Conservation (phyloP, 1,284 basidiomycete species). For the Naganishia albida region DNA sequence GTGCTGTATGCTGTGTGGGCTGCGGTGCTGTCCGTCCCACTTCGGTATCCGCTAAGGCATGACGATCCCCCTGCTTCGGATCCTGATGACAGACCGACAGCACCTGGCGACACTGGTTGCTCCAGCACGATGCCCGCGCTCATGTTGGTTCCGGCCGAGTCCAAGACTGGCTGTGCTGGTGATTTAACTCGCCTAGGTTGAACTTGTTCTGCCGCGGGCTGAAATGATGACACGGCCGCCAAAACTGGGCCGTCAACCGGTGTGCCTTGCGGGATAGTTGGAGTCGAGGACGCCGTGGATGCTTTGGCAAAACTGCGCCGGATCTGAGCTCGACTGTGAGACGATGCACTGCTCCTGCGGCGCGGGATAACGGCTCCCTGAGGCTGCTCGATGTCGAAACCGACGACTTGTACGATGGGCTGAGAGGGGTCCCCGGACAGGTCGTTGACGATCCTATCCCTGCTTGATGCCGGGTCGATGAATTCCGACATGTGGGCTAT, state of each 20-base stretch:
- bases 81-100: conserved; percentile 19
- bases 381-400: conserved; percentile 18
- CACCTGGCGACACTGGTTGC: conserved; percentile 7
- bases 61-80: conserved; percentile 22
- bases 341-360: conserved; percentile 20
- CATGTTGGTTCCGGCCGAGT: background rate
- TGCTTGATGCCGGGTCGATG: background rate
- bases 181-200: conserved; percentile 18
- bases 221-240: conserved; percentile 1
- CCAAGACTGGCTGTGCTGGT: background rate
- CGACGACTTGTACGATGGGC: background rate
- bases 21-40: conserved; percentile 5
- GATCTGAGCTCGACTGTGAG: conserved; percentile 10
- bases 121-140: conserved; percentile 1
- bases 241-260: background rate
- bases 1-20: conserved; percentile 21
- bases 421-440: background rate
- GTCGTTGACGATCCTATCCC: background rate
- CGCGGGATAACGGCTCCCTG: conserved; percentile 21
- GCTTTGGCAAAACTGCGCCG: conserved; percentile 18
- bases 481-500: conserved; percentile 12
- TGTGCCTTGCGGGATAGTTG: conserved; percentile 20
- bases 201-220: background rate
- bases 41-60: conserved; percentile 22
- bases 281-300: conserved; percentile 16